Evolutionary conservation across 495 filamentous ascomycete genomes (phyloP), one percentile per base, ranked within the genome.

Genomic region (Neurospora sp.): DNA sequence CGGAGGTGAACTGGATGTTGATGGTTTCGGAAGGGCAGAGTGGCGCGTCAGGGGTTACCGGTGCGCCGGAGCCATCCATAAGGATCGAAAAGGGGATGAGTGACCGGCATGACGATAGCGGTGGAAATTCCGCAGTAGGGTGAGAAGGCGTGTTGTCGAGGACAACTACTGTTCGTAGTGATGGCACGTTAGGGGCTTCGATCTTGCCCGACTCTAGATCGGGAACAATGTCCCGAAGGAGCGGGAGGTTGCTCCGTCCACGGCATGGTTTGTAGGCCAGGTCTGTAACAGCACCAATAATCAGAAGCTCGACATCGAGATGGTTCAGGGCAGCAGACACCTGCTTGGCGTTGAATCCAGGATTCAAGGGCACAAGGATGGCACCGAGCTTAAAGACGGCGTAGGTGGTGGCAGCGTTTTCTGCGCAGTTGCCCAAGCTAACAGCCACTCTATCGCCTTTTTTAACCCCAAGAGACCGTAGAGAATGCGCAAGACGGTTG

Each of bases 1-100:
- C 96, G 8, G 92, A 95, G 8, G 96, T 99, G 81, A 98, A 99
- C 78, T 99, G 96, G 75, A 99, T 97, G 79, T 98, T 98, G 61
- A 96, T 89, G 3, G 92, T 89, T 18, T 99, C 96, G 72, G 89
- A 77, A 0, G 88, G 83, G 14, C 84, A 82, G 20, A 98, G 85
- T 2, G 83, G 79, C 53, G 80, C 18, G 77, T 86, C 85, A 1
- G 86, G 83, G 31, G 69, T 75, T 12, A 86, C 70, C 3, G 78
- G 41, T 79, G 85, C 47, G 80, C 80, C 31, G 80, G 79, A 37
- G 22, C 44, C 73, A 44, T 85, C 81, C 14, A 87, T 71, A 16
- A 92, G 79, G 31, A 86, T 74, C 4, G 88, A 81, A 75, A 89
- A 96, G 0, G 83, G 84, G 0, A 86, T 90, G 5, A 86, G 75